Evolutionary conservation across 2,329 filamentous ascomycete genomes (phyloP).

Genomic region (Colletotrichum sp.): DNA sequence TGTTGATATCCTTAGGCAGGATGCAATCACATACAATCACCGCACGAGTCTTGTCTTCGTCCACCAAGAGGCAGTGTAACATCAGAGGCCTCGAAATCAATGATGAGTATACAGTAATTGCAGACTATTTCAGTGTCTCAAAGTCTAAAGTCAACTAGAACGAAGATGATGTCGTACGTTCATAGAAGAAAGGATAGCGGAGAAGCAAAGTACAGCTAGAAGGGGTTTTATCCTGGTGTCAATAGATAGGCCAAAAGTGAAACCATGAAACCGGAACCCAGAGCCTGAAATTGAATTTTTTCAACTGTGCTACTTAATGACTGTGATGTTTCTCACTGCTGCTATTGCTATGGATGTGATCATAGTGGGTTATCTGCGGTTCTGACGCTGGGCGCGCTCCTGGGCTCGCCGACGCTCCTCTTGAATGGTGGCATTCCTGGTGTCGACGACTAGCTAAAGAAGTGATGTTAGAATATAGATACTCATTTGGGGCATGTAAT

Average conservation of each 20-base stretch:
- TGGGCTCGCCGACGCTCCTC: neutral
- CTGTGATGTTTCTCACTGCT: neutral
- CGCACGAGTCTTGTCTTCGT: neutral
- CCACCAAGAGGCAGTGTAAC: neutral
- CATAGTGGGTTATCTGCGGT: neutral
- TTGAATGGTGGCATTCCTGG: neutral
- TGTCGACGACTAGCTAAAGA: neutral
- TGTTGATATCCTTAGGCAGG: neutral
- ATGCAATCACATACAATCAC: neutral
- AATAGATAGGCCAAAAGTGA: neutral
- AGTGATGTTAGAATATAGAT: neutral
- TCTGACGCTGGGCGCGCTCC: neutral
- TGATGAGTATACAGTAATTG: neutral
- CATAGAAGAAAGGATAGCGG: neutral
- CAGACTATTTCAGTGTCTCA: neutral
- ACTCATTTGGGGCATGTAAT: neutral
- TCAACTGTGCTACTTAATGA: neutral
- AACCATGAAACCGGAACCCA: neutral
- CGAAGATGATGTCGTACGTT: neutral
- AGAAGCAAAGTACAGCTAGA: neutral
- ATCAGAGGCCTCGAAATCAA: neutral
- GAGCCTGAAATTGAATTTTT: rapidly evolving
- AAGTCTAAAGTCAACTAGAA: neutral
- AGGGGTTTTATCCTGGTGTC: neutral
- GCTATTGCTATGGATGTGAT: neutral